Conservation (phyloP, 129 eudicot species). For the Tagetes erecta region DNA sequence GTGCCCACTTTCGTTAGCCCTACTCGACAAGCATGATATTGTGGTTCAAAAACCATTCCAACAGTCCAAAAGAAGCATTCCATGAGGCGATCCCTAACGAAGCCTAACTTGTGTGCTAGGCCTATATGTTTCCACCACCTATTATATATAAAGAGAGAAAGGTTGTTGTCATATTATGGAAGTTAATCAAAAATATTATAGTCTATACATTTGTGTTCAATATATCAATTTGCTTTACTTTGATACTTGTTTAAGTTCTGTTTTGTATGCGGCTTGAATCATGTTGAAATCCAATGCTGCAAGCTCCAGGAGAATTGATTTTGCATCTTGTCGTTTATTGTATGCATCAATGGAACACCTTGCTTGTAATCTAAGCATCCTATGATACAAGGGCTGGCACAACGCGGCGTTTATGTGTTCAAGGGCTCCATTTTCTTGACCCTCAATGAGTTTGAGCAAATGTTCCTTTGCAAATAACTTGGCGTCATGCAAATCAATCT, state of each 20-base stretch:
- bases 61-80: constrained; percentile 49
- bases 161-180: background rate
- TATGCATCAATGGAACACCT: constrained; percentile 34
- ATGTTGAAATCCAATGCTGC: constrained; percentile 43
- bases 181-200: background rate
- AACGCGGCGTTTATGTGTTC: constrained; percentile 26
- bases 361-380: constrained; percentile 31
- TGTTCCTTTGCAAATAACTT: constrained; percentile 14
- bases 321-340: constrained; percentile 15
- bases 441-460: background rate
- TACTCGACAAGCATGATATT: constrained; percentile 27
- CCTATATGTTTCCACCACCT: constrained; percentile 56
- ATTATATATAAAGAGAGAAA: background rate
- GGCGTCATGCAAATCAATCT: constrained; percentile 34
- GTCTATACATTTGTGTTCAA: background rate
- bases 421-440: background rate
- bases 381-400: constrained; percentile 23
- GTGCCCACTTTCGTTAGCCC: constrained; percentile 25
- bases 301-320: constrained; percentile 26
- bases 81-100: constrained; percentile 45
- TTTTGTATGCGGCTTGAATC: constrained; percentile 26
- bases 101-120: constrained; percentile 36
- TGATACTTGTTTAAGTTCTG: constrained; percentile 32
- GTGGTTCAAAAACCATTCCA: constrained; percentile 42
- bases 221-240: constrained; percentile 4